A percentile compares a stretch with the other conserved stretches of the same genome.
These are phyloP conservation scores for Pestalotiopsis sp. DNA, from an alignment of 2,329 filamentous ascomycete species.

Conservation along the genomic window DNA sequence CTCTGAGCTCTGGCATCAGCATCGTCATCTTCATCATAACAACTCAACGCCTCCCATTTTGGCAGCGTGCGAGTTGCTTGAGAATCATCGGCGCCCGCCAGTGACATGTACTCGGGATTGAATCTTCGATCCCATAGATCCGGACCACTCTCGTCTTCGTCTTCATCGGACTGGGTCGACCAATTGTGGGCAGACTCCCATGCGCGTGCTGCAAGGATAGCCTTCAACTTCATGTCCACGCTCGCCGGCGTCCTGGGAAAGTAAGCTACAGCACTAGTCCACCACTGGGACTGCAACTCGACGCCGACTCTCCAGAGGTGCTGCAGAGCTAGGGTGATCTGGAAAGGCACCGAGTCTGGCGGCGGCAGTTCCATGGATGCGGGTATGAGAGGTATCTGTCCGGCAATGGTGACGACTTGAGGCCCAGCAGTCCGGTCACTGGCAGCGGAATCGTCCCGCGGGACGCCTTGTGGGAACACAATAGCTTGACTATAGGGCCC, in stretches of 20 bases:
- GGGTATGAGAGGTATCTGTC: conserved; percentile 88
- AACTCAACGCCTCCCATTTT: conserved; percentile 49
- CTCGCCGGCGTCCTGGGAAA: conserved; percentile 48
- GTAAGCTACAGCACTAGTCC: conserved; percentile 77
- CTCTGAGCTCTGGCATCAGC: conserved; percentile 15
- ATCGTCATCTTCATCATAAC: conserved; percentile 34
- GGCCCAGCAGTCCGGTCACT: conserved; percentile 28
- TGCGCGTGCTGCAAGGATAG: conserved; percentile 43
- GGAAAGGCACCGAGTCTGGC: conserved; percentile 49
- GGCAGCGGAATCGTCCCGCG: conserved; percentile 19
- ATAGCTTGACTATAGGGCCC: conserved; percentile 95
- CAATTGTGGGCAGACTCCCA: conserved; percentile 51
- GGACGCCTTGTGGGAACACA: conserved; percentile 45
- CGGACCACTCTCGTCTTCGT: conserved; percentile 49
- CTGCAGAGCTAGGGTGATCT: conserved; percentile 77
- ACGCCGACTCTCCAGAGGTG: conserved; percentile 84
- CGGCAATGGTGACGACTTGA: conserved; percentile 68
- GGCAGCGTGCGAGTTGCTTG: conserved; percentile 43
- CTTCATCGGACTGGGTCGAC: conserved; percentile 47
- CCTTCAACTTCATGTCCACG: conserved; percentile 33
- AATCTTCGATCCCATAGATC: conserved; percentile 73
- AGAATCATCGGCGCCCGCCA: conserved; percentile 30
- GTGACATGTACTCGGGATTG: conserved; percentile 51
- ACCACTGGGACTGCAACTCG: conserved; percentile 73
- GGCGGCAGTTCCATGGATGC: conserved; percentile 68